A percentile compares a stretch with the other conserved stretches of the same genome.
phyloP scores from a whole-genome alignment of 805 yeast genomes.

The Tetrapisispora phaffii region DNA sequence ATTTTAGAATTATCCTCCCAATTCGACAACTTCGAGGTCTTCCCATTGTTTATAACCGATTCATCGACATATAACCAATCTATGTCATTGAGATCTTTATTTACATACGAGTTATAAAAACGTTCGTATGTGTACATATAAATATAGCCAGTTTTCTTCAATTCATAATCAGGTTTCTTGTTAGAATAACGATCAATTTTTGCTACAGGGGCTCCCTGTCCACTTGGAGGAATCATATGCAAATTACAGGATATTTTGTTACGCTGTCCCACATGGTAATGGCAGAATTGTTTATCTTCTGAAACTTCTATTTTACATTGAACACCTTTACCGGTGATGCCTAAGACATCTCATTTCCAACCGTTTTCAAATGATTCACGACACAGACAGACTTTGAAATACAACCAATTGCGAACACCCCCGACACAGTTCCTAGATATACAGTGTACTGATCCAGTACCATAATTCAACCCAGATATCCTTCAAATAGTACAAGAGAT shows the following conservation, averaged over 20 bases:
- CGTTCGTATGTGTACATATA: constrained; percentile 5
- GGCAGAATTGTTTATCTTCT: background rate
- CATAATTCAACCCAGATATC: too few species aligned
- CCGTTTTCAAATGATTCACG: too few species aligned
- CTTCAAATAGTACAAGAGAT: too few species aligned
- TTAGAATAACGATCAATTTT: background rate
- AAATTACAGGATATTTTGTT: too few species aligned
- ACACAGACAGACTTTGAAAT: too few species aligned
- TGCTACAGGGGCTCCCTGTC: too few species aligned
- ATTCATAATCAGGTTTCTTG: background rate
- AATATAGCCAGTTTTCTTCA: constrained; percentile 1
- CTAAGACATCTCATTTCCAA: constrained; percentile 5
- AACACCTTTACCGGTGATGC: background rate
- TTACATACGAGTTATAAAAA: constrained; percentile 4
- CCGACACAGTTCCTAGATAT: too few species aligned
- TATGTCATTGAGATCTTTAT: background rate
- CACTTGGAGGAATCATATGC: background rate
- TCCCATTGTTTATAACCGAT: background rate
- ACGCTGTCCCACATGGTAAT: background rate
- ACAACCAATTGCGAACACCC: too few species aligned
- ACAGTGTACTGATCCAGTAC: too few species aligned
- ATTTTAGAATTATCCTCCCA: constrained; percentile 17
- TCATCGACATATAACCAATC: constrained; percentile 2
- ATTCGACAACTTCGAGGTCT: constrained; percentile 1
- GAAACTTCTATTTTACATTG: background rate